These are phyloP conservation scores for Choiromyces venosus DNA, from an alignment of 495 filamentous ascomycete species.

Conservation along the genomic window DNA sequence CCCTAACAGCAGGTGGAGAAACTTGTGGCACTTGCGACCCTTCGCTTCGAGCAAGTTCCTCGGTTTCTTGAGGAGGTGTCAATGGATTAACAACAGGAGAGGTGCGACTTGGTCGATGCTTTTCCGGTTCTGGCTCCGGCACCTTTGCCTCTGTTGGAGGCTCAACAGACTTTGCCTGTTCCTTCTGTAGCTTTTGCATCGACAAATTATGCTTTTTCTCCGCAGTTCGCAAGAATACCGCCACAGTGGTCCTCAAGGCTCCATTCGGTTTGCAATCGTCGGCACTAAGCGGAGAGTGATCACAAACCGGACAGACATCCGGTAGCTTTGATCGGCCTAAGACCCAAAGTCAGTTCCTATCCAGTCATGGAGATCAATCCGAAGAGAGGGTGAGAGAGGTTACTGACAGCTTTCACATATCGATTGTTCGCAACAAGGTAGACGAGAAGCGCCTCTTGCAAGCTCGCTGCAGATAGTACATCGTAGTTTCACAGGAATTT, in stretches of 20 bases:
- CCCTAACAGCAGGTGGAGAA: background rate
- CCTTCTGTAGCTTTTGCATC: constrained; percentile 54
- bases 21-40: constrained; percentile 13
- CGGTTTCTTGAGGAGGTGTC: constrained; percentile 31
- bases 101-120: constrained; percentile 13
- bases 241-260: constrained; percentile 76
- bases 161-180: constrained; percentile 26
- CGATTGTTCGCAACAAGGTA: constrained; percentile 91
- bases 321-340: constrained; percentile 71
- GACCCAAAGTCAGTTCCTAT: background rate
- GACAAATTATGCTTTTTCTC: constrained; percentile 71
- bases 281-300: constrained; percentile 74
- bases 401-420: constrained; percentile 85
- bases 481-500: constrained; percentile 87
- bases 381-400: constrained; percentile 2
- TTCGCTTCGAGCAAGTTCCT: constrained; percentile 19
- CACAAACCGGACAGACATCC: constrained; percentile 84
- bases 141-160: constrained; percentile 20
- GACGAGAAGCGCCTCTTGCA: constrained; percentile 80
- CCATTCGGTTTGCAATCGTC: constrained; percentile 88
- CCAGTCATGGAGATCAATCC: background rate
- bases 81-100: constrained; percentile 32
- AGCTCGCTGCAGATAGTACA: constrained; percentile 90
- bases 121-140: constrained; percentile 23
- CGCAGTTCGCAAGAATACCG: constrained; percentile 77